phyloP scores from a whole-genome alignment of 306 rosid species.

The Quercus wislizeni region DNA sequence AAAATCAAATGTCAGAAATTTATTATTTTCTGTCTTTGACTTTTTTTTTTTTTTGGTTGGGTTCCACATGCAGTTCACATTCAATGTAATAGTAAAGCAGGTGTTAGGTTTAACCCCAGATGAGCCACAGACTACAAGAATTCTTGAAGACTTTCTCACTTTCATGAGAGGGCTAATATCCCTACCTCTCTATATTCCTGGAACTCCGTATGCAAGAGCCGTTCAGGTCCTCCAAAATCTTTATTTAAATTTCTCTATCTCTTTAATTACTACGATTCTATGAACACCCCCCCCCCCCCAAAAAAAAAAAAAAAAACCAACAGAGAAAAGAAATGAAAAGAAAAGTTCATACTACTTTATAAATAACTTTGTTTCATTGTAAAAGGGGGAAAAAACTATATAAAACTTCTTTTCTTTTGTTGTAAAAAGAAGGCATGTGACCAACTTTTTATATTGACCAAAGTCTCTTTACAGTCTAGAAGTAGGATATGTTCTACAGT shows the following conservation, averaged over 20 bases:
- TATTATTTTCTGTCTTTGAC: background rate
- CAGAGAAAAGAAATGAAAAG: background rate
- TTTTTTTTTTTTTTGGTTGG: background rate
- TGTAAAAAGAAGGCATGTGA: constrained; percentile 16
- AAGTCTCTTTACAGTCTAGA: constrained; percentile 39
- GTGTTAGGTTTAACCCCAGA: constrained; percentile 34
- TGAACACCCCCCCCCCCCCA: no score
- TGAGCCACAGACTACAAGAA: constrained; percentile 20
- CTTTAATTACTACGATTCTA: background rate
- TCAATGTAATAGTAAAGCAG: constrained; percentile 39
- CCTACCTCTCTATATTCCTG: constrained; percentile 34
- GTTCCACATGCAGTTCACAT: constrained; percentile 28
- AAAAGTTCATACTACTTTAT: background rate
- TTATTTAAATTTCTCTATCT: background rate
- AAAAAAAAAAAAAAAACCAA: background rate
- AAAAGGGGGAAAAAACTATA: background rate
- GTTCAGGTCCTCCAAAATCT: constrained; percentile 19
- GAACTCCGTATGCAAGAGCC: constrained; percentile 37
- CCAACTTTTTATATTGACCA: background rate
- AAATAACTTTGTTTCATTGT: background rate
- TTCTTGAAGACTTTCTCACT: constrained; percentile 34
- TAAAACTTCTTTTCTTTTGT: background rate
- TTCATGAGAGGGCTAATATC: constrained; percentile 41
- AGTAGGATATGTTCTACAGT: constrained; percentile 30
- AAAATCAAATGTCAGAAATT: background rate